Evolutionary conservation across 2,329 filamentous ascomycete genomes (phyloP).

Genomic region (Colletotrichum endophyticum): DNA sequence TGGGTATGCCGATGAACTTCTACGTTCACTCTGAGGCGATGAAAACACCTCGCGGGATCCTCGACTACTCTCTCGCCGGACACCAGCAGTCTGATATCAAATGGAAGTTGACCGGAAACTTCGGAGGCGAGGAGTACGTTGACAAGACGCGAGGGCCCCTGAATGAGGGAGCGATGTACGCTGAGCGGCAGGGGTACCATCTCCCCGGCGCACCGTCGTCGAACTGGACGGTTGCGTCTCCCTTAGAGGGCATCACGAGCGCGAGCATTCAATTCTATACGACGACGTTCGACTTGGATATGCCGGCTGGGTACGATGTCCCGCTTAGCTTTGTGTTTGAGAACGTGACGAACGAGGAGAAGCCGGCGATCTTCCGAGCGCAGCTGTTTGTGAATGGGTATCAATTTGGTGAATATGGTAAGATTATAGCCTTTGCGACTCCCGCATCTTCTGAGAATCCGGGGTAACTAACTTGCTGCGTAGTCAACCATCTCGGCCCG

Average conservation of each 20-base stretch:
- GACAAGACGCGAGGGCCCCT: slow-evolving; percentile 62
- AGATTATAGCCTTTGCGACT: not conserved
- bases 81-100: slow-evolving; percentile 49
- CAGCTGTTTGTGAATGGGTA: slow-evolving; percentile 75
- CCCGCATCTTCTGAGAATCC: not conserved
- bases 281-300: slow-evolving; percentile 57
- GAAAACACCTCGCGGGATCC: slow-evolving; percentile 63
- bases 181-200: slow-evolving; percentile 62
- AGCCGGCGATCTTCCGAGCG: slow-evolving; percentile 48
- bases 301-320: slow-evolving; percentile 61
- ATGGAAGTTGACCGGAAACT: slow-evolving; percentile 69
- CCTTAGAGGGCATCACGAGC: slow-evolving; percentile 42
- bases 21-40: slow-evolving; percentile 58
- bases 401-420: slow-evolving; percentile 56
- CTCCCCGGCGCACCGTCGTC: not conserved
- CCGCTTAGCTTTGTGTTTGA: slow-evolving; percentile 60
- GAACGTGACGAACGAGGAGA: slow-evolving; percentile 34
- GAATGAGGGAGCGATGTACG: slow-evolving; percentile 65
- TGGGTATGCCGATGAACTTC: slow-evolving; percentile 70
- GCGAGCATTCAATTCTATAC: slow-evolving; percentile 62
- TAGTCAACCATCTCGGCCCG: slow-evolving; percentile 68
- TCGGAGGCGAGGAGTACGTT: slow-evolving; percentile 60
- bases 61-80: slow-evolving; percentile 57
- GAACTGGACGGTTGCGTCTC: slow-evolving; percentile 48
- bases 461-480: not conserved